Conservation (phyloP, 352 stramenopile species). For the Pythium coloratum region DNA sequence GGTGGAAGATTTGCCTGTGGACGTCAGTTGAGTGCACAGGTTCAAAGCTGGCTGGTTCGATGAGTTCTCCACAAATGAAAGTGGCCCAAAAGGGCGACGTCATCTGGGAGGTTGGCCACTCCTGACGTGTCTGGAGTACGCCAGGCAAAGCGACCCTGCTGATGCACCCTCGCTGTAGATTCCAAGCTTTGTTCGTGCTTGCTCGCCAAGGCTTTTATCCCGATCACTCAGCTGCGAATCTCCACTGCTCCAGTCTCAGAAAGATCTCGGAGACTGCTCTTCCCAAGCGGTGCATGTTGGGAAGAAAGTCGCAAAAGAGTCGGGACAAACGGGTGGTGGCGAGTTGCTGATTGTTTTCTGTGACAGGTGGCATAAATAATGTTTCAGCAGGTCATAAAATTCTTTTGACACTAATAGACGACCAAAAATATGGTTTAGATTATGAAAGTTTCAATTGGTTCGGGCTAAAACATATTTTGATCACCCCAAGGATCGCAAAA, state of each 20-base stretch:
- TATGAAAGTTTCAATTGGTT: neutral
- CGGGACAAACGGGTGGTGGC: slow-evolving; percentile 12
- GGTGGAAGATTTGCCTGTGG: neutral
- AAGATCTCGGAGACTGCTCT: slow-evolving; percentile 7
- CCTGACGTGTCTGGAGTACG: neutral
- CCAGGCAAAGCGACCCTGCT: neutral
- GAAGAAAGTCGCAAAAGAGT: neutral
- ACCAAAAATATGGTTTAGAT: neutral
- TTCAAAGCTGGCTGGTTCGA: neutral
- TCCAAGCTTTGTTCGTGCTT: neutral
- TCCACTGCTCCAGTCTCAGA: slow-evolving; percentile 15
- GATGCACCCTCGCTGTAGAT: neutral
- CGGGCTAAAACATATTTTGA: neutral
- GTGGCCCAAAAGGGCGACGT: neutral
- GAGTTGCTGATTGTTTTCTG: slow-evolving; percentile 11
- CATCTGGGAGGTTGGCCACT: neutral
- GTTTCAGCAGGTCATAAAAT: neutral
- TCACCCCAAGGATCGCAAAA: neutral
- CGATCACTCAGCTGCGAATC: neutral
- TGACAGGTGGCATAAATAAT: slow-evolving; percentile 19
- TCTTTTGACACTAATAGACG: neutral
- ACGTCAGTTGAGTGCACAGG: slow-evolving; percentile 3
- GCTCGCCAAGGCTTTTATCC: too few relatives aligned
- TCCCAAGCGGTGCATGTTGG: neutral
- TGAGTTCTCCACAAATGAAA: neutral